These are phyloP conservation scores for Zygoascus sp. DNA, from an alignment of 1,139 yeast genomes.

Conservation along the genomic window DNA sequence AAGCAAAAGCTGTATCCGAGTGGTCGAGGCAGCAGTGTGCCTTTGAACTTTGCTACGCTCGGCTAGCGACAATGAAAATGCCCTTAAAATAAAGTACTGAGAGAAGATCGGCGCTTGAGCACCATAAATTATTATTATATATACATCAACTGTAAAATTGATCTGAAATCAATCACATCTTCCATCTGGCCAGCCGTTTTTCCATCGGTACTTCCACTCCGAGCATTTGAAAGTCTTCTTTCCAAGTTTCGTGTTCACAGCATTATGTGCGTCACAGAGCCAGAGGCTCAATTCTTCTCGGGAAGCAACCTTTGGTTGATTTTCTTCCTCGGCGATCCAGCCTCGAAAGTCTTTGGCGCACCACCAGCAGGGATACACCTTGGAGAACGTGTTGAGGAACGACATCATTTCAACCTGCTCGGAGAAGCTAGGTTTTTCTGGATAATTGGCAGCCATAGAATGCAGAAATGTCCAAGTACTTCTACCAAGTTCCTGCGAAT, in stretches of 20 bases:
- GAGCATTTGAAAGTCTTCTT: slow-evolving; percentile 82
- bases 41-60: slow-evolving; percentile 58
- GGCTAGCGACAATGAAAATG: slow-evolving; percentile 17
- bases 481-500: slow-evolving; percentile 72
- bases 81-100: background rate
- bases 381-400: slow-evolving; percentile 67
- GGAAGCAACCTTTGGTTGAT: slow-evolving; percentile 62
- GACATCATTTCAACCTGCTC: slow-evolving; percentile 69
- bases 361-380: slow-evolving; percentile 89
- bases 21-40: slow-evolving; percentile 94
- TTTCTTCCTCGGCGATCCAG: slow-evolving; percentile 47
- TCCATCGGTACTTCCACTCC: slow-evolving; percentile 92
- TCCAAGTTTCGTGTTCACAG: slow-evolving; percentile 77
- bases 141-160: background rate
- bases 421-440: slow-evolving; percentile 55
- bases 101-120: background rate
- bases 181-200: slow-evolving; percentile 39
- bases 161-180: slow-evolving; percentile 23
- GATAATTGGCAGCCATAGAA: slow-evolving; percentile 85
- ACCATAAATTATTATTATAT: background rate
- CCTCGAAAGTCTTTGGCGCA: slow-evolving; percentile 82
- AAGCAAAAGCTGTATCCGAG: slow-evolving; percentile 81
- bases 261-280: slow-evolving; percentile 94
- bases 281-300: slow-evolving; percentile 83
- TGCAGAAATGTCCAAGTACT: slow-evolving; percentile 93